Conservation (phyloP, 768 basidiomycete genomes). For the Termitomyces sp. region DNA sequence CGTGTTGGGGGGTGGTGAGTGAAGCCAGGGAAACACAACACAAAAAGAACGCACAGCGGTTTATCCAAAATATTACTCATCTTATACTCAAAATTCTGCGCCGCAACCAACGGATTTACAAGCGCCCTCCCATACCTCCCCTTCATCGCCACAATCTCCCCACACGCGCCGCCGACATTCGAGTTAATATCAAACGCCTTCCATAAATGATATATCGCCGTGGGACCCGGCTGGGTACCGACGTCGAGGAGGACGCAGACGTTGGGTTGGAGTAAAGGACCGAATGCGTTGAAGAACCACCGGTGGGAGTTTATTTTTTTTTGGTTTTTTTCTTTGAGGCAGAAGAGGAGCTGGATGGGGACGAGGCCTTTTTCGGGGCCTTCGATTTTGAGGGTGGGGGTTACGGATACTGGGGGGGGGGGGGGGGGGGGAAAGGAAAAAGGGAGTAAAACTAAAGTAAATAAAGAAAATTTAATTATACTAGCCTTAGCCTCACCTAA, state of each 20-base stretch:
- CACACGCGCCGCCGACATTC: conserved; percentile 89
- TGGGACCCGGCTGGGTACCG: conserved; percentile 76
- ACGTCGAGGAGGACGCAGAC: conserved; percentile 93
- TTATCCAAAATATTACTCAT: conserved; percentile 93
- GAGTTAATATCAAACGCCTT: conserved; percentile 93
- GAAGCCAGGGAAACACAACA: background rate
- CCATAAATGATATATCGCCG: conserved; percentile 90
- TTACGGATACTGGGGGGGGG: conserved; percentile 50
- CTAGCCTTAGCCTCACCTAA: too few species aligned
- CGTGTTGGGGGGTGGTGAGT: background rate
- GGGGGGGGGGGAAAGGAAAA: too few species aligned
- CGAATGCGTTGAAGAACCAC: conserved; percentile 95
- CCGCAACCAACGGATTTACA: conserved; percentile 83
- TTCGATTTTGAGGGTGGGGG: conserved; percentile 77
- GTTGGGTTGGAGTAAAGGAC: conserved; percentile 79
- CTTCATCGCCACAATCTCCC: conserved; percentile 93
- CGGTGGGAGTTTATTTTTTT: conserved; percentile 95
- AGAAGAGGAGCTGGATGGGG: conserved; percentile 92
- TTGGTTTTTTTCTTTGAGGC: conserved; percentile 88
- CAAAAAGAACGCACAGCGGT: conserved; percentile 46
- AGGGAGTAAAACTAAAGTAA: too few species aligned
- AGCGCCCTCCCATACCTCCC: conserved; percentile 78
- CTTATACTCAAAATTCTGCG: conserved; percentile 95
- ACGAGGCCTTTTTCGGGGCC: conserved; percentile 76
- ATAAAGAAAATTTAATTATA: too few species aligned